phyloP scores from a whole-genome alignment of 2,329 filamentous ascomycete species.

The Fusarium abutilonis region DNA sequence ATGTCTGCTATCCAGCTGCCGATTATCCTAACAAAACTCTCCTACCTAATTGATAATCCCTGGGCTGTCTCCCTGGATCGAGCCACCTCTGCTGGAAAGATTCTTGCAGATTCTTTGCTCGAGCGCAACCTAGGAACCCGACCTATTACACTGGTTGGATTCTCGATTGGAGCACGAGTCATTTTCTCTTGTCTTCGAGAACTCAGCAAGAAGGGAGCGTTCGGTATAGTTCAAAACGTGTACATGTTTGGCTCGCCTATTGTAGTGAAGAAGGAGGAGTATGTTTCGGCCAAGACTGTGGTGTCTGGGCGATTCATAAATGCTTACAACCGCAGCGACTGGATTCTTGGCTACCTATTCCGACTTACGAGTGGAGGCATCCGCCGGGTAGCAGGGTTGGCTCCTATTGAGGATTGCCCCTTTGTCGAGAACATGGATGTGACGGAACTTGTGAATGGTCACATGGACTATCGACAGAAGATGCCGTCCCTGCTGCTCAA shows the following conservation, averaged over 20 bases:
- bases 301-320: slow-evolving; percentile 95
- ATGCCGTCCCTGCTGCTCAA: slow-evolving; percentile 90
- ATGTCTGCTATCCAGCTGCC: slow-evolving; percentile 96
- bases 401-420: slow-evolving; percentile 76
- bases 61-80: slow-evolving; percentile 97
- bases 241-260: slow-evolving; percentile 94
- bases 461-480: slow-evolving; percentile 94
- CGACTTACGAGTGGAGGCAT: slow-evolving; percentile 93
- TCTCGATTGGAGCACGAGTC: slow-evolving; percentile 89
- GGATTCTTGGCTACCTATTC: slow-evolving; percentile 97
- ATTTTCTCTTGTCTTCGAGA: slow-evolving; percentile 93
- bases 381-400: slow-evolving; percentile 85
- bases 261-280: slow-evolving; percentile 92
- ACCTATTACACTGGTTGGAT: slow-evolving; percentile 92
- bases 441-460: slow-evolving; percentile 84
- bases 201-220: slow-evolving; percentile 82
- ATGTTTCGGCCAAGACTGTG: slow-evolving; percentile 79
- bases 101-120: slow-evolving; percentile 92
- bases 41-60: slow-evolving; percentile 97
- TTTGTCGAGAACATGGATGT: slow-evolving; percentile 91
- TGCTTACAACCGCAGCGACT: slow-evolving; percentile 93
- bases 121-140: slow-evolving; percentile 90
- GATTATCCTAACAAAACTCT: slow-evolving; percentile 88
- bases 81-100: slow-evolving; percentile 86
- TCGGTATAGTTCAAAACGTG: slow-evolving; percentile 91